These are phyloP conservation scores for Ceratocystis cacaofunesta DNA, from an alignment of 2,329 filamentous ascomycete genomes.

Conservation along the genomic window DNA sequence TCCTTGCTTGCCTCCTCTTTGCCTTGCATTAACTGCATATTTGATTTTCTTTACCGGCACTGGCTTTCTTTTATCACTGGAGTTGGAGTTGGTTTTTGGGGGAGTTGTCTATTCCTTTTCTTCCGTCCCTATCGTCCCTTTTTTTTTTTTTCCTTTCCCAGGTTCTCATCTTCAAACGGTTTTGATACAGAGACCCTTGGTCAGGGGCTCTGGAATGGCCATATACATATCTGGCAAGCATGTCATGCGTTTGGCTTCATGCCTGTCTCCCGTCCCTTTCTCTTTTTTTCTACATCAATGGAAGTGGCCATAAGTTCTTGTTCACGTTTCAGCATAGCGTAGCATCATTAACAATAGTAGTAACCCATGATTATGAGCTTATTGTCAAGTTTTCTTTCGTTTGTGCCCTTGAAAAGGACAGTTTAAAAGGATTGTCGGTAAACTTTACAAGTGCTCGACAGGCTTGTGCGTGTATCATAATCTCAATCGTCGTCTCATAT, in stretches of 20 bases:
- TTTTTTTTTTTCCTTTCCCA: background rate
- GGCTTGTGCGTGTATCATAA: background rate
- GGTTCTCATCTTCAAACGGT: background rate
- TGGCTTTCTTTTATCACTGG: constrained; percentile 12
- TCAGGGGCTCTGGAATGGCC: background rate
- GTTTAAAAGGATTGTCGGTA: background rate
- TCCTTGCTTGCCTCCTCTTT: constrained; percentile 1
- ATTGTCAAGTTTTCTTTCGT: background rate
- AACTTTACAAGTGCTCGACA: background rate
- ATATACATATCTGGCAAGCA: background rate
- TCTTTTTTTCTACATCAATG: background rate
- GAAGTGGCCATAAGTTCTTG: background rate
- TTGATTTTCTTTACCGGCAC: constrained; percentile 17
- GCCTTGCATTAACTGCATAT: constrained; percentile 14
- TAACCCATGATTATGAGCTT: background rate
- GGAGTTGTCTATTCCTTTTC: constrained; percentile 8
- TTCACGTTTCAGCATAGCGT: constrained; percentile 6
- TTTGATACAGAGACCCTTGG: background rate
- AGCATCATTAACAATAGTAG: background rate
- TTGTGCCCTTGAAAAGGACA: background rate
- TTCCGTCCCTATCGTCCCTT: constrained; percentile 6
- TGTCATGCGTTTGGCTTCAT: background rate
- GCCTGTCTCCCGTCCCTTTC: background rate
- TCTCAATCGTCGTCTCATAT: background rate
- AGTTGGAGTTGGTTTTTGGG: constrained; percentile 18